phyloP scores from a whole-genome alignment of 2,329 filamentous ascomycete species.

The Fusarium albidum region DNA sequence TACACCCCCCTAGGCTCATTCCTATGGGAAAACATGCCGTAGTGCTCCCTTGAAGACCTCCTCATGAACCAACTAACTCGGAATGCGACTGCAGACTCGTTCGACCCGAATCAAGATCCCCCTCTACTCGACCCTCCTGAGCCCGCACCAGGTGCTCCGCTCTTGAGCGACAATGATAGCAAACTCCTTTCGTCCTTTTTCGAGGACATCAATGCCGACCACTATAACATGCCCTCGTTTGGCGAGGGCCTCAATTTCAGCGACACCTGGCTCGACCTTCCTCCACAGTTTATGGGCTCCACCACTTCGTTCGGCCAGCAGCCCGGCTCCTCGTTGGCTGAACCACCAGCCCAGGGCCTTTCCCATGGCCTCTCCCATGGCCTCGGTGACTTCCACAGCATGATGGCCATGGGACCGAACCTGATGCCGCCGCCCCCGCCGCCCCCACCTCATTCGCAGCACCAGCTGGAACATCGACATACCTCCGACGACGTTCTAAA shows the following conservation, averaged over 20 bases:
- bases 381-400: constrained; percentile 31
- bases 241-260: constrained; percentile 59
- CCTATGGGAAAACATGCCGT: background rate
- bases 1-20: background rate
- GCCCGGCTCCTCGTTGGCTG: constrained; percentile 42
- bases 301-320: constrained; percentile 69
- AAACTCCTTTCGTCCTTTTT: constrained; percentile 67
- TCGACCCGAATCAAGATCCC: constrained; percentile 55
- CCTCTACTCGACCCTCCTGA: constrained; percentile 64
- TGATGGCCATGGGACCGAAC: constrained; percentile 38
- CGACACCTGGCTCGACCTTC: constrained; percentile 65
- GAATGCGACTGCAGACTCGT: constrained; percentile 49
- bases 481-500: constrained; percentile 63
- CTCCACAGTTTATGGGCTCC: constrained; percentile 72
- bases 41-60: background rate
- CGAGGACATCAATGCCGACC: constrained; percentile 60
- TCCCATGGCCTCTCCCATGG: constrained; percentile 28
- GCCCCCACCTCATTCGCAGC: constrained; percentile 35
- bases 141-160: constrained; percentile 69
- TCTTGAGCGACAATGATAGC: constrained; percentile 70
- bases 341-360: constrained; percentile 34
- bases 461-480: constrained; percentile 42
- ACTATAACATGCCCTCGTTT: constrained; percentile 58
- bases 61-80: constrained; percentile 37
- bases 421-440: constrained; percentile 49